These are phyloP conservation scores for Aspergillus bridgeri DNA, from an alignment of 495 filamentous ascomycete genomes.

Conservation along the genomic window DNA sequence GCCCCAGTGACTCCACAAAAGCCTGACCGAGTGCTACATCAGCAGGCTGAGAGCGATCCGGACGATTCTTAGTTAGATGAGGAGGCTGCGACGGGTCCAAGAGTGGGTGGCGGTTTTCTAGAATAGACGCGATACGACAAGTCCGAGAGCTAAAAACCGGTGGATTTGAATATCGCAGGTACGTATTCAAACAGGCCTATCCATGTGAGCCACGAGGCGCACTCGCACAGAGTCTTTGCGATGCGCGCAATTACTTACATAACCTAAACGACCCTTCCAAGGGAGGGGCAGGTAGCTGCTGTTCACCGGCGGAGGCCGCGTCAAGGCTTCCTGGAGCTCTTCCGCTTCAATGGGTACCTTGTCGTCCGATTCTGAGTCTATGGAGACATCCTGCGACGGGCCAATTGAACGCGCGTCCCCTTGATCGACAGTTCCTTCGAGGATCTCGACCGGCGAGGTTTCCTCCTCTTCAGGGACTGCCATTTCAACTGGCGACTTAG, in stretches of 20 bases:
- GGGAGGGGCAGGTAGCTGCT: constrained; percentile 84
- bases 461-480: background rate
- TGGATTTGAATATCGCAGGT: constrained; percentile 80
- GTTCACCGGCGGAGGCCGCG: constrained; percentile 74
- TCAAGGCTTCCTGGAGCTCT: constrained; percentile 48
- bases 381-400: constrained; percentile 8
- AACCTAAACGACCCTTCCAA: constrained; percentile 90
- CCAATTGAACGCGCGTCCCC: constrained; percentile 4
- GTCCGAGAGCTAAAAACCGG: constrained; percentile 90
- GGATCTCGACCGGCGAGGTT: background rate
- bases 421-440: background rate
- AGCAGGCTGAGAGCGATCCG: constrained; percentile 65
- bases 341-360: constrained; percentile 38
- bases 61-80: constrained; percentile 78
- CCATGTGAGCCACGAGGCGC: too few species aligned
- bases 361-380: constrained; percentile 50
- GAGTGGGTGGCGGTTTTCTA: constrained; percentile 83
- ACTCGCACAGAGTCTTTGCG: too few species aligned
- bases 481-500: background rate
- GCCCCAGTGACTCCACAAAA: constrained; percentile 73
- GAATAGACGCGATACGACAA: constrained; percentile 84
- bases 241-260: constrained; percentile 55
- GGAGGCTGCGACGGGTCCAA: constrained; percentile 69
- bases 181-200: constrained; percentile 90
- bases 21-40: constrained; percentile 58